phyloP scores from a whole-genome alignment of 352 stramenopile genomes.

The Saprolegnia parasitica region DNA sequence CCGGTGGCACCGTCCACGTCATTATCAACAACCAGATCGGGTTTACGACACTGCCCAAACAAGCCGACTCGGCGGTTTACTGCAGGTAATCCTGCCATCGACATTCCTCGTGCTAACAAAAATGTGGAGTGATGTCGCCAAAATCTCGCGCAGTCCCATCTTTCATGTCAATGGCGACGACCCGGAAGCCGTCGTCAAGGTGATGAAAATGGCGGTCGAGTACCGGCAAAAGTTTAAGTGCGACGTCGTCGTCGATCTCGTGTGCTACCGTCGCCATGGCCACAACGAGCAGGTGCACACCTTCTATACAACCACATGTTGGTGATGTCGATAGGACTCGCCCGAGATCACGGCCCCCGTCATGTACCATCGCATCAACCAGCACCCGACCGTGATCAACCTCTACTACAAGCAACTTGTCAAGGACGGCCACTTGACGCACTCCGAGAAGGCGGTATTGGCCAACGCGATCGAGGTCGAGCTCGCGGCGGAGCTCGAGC shows the following conservation, averaged over 20 bases:
- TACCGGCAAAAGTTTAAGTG: conserved; percentile 89
- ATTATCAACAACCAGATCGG: conserved; percentile 99
- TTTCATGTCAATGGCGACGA: conserved; percentile 98
- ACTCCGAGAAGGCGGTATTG: conserved; percentile 45
- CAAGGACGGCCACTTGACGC: conserved; percentile 47
- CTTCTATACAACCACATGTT: neutral
- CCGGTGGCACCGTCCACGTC: conserved; percentile 97
- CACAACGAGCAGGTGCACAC: conserved; percentile 96
- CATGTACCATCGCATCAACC: conserved; percentile 89
- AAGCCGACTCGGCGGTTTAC: conserved; percentile 96
- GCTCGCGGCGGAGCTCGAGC: conserved; percentile 61
- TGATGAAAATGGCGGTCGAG: conserved; percentile 90
- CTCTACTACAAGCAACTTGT: conserved; percentile 71
- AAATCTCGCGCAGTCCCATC: conserved; percentile 93
- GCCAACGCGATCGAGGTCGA: conserved; percentile 60
- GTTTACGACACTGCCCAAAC: conserved; percentile 98
- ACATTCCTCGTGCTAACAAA: neutral
- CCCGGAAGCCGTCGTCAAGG: conserved; percentile 87
- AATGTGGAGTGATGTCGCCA: conserved; percentile 89
- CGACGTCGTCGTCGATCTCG: conserved; percentile 98
- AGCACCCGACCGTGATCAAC: conserved; percentile 74
- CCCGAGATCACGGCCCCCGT: conserved; percentile 84
- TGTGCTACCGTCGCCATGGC: conserved; percentile 97
- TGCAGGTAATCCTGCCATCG: conserved; percentile 56
- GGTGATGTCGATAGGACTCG: conserved; percentile 43